These are phyloP conservation scores for Rhodotorula mucilaginosa DNA, from an alignment of 1,284 basidiomycete genomes.

Conservation along the genomic window DNA sequence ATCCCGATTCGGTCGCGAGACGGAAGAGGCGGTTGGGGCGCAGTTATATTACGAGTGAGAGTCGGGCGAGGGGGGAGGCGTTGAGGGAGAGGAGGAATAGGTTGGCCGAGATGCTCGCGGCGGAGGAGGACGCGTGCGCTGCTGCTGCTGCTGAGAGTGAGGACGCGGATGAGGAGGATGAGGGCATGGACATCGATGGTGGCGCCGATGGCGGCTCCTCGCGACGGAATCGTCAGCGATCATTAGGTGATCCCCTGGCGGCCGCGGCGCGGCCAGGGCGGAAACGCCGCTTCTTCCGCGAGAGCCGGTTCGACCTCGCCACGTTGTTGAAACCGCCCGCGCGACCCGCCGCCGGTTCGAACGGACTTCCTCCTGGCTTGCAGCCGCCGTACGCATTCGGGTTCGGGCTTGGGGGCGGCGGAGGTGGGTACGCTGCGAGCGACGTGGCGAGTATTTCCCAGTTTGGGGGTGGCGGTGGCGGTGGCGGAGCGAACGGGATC, in stretches of 20 bases:
- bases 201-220: neutral
- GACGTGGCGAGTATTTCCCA: slow-evolving; percentile 1
- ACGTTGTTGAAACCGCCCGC: neutral
- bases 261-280: neutral
- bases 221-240: neutral
- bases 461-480: neutral
- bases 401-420: too few species aligned
- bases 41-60: slow-evolving; percentile 22
- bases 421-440: neutral
- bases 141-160: neutral
- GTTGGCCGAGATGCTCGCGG: slow-evolving; percentile 52
- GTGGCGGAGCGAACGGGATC: neutral
- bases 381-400: neutral
- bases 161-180: slow-evolving; percentile 5
- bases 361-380: neutral
- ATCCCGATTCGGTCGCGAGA: slow-evolving; percentile 15
- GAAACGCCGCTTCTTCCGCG: slow-evolving; percentile 2
- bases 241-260: too few species aligned
- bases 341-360: neutral
- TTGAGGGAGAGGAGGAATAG: slow-evolving; percentile 43
- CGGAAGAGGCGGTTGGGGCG: slow-evolving; percentile 11
- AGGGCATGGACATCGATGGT: neutral
- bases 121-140: slow-evolving; percentile 60
- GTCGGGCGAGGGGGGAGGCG: slow-evolving; percentile 5
- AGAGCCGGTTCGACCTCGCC: neutral